Conservation (phyloP, 768 basidiomycete species). For the Arthromyces matolae region DNA sequence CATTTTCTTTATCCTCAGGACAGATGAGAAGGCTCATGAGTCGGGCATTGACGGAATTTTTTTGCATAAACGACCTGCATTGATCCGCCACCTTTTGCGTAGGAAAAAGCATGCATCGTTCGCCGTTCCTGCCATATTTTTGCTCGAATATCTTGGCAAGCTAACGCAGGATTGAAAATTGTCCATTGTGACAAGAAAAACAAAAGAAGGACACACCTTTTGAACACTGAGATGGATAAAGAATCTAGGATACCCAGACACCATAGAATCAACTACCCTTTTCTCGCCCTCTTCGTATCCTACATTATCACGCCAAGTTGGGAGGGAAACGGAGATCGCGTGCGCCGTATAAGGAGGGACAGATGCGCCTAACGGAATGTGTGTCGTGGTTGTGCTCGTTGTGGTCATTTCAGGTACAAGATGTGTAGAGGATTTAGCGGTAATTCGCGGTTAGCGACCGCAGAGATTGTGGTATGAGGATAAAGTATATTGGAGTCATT, state of each 20-base stretch:
- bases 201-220: slow-evolving; percentile 50
- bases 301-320: slow-evolving; percentile 88
- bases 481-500: slow-evolving; percentile 5
- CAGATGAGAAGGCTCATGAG: slow-evolving; percentile 70
- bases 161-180: slow-evolving; percentile 35
- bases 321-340: slow-evolving; percentile 92
- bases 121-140: slow-evolving; percentile 70
- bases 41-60: slow-evolving; percentile 49
- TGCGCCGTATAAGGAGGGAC: slow-evolving; percentile 74
- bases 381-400: slow-evolving; percentile 9
- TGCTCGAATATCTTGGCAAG: slow-evolving; percentile 73
- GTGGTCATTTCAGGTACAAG: slow-evolving; percentile 11
- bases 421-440: too few relatives aligned
- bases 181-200: neutral
- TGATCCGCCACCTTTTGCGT: slow-evolving; percentile 67
- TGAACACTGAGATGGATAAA: slow-evolving; percentile 85
- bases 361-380: slow-evolving; percentile 43
- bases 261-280: slow-evolving; percentile 75
- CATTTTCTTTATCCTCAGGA: slow-evolving; percentile 45
- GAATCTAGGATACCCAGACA: slow-evolving; percentile 91
- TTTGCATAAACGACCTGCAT: slow-evolving; percentile 70
- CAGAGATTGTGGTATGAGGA: too few relatives aligned
- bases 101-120: slow-evolving; percentile 78
- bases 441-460: too few relatives aligned
- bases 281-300: slow-evolving; percentile 89